These are phyloP conservation scores for Neopestalotiopsis rosae DNA, from an alignment of 2,329 filamentous ascomycete genomes.

Conservation along the genomic window DNA sequence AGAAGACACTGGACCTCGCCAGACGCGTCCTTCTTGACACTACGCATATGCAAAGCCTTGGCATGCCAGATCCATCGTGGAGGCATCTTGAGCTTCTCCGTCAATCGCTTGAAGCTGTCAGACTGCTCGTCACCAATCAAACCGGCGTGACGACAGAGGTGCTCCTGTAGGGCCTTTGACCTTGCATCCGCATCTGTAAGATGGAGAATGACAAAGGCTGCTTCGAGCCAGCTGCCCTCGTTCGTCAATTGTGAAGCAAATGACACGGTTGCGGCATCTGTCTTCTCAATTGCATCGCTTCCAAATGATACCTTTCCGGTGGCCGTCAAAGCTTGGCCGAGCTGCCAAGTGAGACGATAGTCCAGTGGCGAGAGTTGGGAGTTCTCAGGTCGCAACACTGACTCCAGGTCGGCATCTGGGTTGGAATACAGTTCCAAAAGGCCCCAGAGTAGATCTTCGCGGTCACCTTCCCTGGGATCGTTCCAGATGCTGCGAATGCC, in stretches of 20 bases:
- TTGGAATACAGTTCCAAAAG: constrained; percentile 81
- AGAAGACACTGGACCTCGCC: constrained; percentile 82
- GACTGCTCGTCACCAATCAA: constrained; percentile 66
- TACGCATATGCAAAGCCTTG: constrained; percentile 81
- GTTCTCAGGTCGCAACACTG: constrained; percentile 77
- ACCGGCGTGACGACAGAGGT: constrained; percentile 74
- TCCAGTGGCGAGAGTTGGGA: constrained; percentile 77
- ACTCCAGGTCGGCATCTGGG: constrained; percentile 64
- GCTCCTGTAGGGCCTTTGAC: constrained; percentile 71
- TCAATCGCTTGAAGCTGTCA: constrained; percentile 63
- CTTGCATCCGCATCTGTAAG: constrained; percentile 69
- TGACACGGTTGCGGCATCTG: constrained; percentile 69
- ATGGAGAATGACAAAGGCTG: constrained; percentile 79
- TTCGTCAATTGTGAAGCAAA: constrained; percentile 70
- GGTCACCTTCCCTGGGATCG: constrained; percentile 59
- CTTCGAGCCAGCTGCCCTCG: constrained; percentile 70
- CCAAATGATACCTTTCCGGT: constrained; percentile 59
- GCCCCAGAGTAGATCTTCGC: constrained; percentile 85
- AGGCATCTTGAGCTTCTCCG: constrained; percentile 72
- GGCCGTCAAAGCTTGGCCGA: constrained; percentile 70
- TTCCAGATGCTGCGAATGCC: constrained; percentile 64
- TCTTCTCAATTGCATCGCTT: constrained; percentile 60
- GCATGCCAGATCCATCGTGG: constrained; percentile 84
- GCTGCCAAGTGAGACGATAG: constrained; percentile 82
- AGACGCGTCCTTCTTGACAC: constrained; percentile 70